phyloP scores from a whole-genome alignment of 176 grass and related monocot genomes.

The Puya raimondii region DNA sequence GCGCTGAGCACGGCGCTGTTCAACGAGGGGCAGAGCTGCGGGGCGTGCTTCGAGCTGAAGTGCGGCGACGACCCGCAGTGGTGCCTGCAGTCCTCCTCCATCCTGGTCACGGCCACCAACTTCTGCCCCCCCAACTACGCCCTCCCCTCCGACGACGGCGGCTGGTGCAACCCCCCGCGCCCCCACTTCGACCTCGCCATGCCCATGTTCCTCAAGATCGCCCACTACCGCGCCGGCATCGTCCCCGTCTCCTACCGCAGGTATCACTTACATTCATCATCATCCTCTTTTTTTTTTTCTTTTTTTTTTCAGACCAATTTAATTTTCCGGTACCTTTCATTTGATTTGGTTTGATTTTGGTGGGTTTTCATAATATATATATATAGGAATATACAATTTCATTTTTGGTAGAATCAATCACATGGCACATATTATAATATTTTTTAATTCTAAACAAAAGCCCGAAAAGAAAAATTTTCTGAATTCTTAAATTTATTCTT shows the following conservation, averaged over 20 bases:
- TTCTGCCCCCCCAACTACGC: constrained; percentile 35
- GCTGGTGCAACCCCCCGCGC: constrained; percentile 36
- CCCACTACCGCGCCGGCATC: constrained; percentile 34
- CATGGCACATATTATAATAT: too few species aligned
- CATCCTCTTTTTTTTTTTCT: background rate
- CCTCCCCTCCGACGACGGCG: constrained; percentile 26
- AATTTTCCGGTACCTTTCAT: background rate
- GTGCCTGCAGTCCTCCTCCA: constrained; percentile 33
- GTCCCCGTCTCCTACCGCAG: constrained; percentile 33
- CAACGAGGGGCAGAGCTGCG: constrained; percentile 28
- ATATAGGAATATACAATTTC: too few species aligned
- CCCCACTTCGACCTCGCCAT: constrained; percentile 34
- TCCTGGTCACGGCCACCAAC: constrained; percentile 34
- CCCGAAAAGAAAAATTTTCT: too few species aligned
- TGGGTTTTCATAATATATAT: too few species aligned
- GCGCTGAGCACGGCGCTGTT: constrained; percentile 39
- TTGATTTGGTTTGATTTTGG: too few species aligned
- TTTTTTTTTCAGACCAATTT: background rate
- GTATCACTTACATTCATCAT: background rate
- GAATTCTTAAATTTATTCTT: too few species aligned
- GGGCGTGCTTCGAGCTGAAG: constrained; percentile 32
- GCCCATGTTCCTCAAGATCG: constrained; percentile 36
- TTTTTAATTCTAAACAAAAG: too few species aligned
- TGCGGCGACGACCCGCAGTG: constrained; percentile 18
- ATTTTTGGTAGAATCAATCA: too few species aligned